Base-by-base conservation (phyloP, 306 rosid species). In the Mucuna pruriens region DNA sequence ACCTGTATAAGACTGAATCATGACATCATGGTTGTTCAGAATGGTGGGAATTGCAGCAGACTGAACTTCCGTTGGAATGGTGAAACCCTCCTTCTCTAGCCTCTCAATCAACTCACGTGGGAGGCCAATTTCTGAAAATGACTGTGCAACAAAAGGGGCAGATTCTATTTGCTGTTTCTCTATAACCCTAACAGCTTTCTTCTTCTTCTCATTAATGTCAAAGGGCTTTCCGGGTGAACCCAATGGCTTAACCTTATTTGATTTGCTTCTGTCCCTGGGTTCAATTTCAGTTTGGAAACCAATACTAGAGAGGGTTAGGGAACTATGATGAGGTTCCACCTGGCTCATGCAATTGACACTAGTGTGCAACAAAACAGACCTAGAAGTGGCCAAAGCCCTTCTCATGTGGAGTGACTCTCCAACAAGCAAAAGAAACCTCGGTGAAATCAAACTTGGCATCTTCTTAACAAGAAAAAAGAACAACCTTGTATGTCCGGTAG, bases 1-100 rank as follows among this genome's bases (percentile, higher is more conserved):
- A 74, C 99, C 99, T 0, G 97, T 95, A 86, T 95, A 95, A 60
- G 97, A 95, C 84, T 95, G 99, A 86, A 95, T 95, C 71, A 95
- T 91, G 22, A 84, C 97, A 88, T 95, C 97, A 19, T 76, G 91
- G 71, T 85, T 84, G 71, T 93, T 71, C 25, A 93, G 88, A 80
- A 93, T 88, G 16, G 93, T 85, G 39, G 99, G 99, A 87, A 95
- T 84, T 0, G 97, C 92, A 40, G 94, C 87, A 76, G 97, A 90
- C 71, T 95, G 99, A 82, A 95, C 95, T 63, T 90, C 95, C 0
- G 99, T 95, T 0, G 99, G 99, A 84, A 87, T 89, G 1, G 65
- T 75, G 61, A 95, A 91, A 69, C 99, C 94, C 78, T 89, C 95
- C 9, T 66, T 87, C 84, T 84, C 99, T 66, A 95, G 73, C 75